A percentile compares a stretch with the other conserved stretches of the same genome.
Conservation (phyloP, 2,329 filamentous ascomycete species). For the Phyllosticta citrichinensis region DNA sequence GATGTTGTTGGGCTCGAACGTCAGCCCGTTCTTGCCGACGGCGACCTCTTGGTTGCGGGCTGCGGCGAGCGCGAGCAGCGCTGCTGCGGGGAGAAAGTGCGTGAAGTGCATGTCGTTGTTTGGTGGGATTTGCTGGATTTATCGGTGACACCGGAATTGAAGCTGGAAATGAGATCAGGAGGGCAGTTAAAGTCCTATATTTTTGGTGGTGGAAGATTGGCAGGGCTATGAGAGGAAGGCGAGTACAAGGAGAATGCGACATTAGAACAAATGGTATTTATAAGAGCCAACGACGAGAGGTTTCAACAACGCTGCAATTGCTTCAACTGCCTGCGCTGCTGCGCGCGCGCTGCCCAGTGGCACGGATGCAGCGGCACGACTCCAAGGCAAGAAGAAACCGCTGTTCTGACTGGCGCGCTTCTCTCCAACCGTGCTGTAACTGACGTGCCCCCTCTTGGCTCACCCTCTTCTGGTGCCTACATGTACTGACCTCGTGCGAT, state of each 20-base stretch:
- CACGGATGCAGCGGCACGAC: background rate
- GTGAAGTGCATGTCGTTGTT: constrained; percentile 4
- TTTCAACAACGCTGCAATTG: background rate
- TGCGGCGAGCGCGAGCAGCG: constrained; percentile 24
- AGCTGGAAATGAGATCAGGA: background rate
- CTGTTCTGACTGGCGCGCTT: background rate
- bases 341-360: background rate
- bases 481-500: too few relatives aligned
- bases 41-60: constrained; percentile 24
- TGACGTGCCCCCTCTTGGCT: background rate
- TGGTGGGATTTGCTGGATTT: background rate
- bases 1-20: constrained; percentile 26
- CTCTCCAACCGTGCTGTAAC: background rate
- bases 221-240: background rate
- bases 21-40: constrained; percentile 21
- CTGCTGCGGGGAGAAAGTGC: background rate
- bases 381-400: background rate
- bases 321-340: background rate
- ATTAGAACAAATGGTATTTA: background rate
- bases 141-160: background rate
- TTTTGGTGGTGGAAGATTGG: background rate
- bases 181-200: background rate
- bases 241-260: background rate
- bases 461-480: background rate
- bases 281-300: background rate